These are phyloP conservation scores for Aureobasidium melanogenum DNA, from an alignment of 2,329 filamentous ascomycete species.

Conservation along the genomic window DNA sequence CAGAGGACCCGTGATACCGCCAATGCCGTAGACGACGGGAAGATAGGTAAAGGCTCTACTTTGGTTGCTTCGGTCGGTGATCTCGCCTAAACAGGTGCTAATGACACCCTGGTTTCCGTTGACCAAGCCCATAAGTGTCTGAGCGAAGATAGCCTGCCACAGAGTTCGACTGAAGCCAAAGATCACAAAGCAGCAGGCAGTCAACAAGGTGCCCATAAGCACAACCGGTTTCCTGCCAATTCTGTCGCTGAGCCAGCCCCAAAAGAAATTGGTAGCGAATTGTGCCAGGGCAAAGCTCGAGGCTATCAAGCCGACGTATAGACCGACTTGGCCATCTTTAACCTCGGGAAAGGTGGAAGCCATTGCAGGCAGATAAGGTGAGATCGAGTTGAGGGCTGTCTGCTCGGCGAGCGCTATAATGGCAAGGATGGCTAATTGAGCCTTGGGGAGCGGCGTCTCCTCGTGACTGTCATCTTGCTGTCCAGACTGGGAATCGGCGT, in stretches of 20 bases:
- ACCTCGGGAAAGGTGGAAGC: slow-evolving; percentile 76
- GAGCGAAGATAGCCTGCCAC: slow-evolving; percentile 77
- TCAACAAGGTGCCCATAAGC: slow-evolving; percentile 70
- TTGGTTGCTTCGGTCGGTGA: slow-evolving; percentile 93
- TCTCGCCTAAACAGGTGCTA: slow-evolving; percentile 85
- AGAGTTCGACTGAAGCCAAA: slow-evolving; percentile 82
- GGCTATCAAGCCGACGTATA: slow-evolving; percentile 86
- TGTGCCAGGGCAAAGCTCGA: slow-evolving; percentile 89
- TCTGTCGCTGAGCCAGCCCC: slow-evolving; percentile 74
- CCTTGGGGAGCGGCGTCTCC: slow-evolving; percentile 68
- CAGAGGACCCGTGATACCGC: slow-evolving; percentile 84
- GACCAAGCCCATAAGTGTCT: slow-evolving; percentile 81
- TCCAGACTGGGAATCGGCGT: slow-evolving; percentile 25
- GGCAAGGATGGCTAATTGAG: slow-evolving; percentile 76
- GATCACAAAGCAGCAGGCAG: slow-evolving; percentile 68
- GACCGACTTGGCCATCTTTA: slow-evolving; percentile 58
- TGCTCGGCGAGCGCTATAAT: slow-evolving; percentile 88
- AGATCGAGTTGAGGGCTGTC: slow-evolving; percentile 93
- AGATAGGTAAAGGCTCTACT: slow-evolving; percentile 88
- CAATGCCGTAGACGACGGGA: slow-evolving; percentile 90
- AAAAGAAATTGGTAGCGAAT: slow-evolving; percentile 83
- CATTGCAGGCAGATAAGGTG: slow-evolving; percentile 92
- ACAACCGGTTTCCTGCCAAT: slow-evolving; percentile 78
- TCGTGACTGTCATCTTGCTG: slow-evolving; percentile 31
- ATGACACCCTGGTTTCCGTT: slow-evolving; percentile 95